phyloP scores from a whole-genome alignment of 2,329 filamentous ascomycete genomes.

The Penicillium freii region DNA sequence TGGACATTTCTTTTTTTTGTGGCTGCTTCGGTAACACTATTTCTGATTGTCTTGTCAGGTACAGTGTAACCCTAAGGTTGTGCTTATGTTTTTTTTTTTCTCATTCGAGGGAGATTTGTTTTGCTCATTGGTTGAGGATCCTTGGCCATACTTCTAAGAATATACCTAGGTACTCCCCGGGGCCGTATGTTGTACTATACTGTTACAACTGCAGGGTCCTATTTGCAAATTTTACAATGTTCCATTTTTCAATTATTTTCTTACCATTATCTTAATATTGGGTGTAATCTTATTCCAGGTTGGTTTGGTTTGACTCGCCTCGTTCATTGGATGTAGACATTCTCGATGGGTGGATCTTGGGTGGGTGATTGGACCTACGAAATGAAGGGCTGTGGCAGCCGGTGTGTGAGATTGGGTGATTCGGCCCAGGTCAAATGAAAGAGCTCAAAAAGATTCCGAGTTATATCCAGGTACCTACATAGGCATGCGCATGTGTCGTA shows the following conservation, averaged over 20 bases:
- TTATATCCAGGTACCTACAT: background rate
- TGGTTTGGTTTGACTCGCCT: background rate
- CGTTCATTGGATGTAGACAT: slow-evolving; percentile 6
- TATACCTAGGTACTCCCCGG: background rate
- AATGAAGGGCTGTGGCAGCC: slow-evolving; percentile 2
- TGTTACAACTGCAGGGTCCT: background rate
- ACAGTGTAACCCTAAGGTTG: slow-evolving; percentile 5
- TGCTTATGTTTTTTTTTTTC: background rate
- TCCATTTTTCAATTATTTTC: background rate
- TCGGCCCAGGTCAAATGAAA: background rate
- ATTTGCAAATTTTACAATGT: background rate
- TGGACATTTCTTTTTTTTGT: background rate
- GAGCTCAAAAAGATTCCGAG: slow-evolving; percentile 1
- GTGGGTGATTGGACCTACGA: slow-evolving; percentile 4
- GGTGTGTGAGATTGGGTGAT: slow-evolving; percentile 1
- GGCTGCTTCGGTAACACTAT: background rate
- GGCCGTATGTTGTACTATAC: too few species aligned
- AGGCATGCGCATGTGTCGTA: background rate
- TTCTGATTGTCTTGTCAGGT: background rate
- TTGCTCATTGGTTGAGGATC: background rate
- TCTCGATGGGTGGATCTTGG: slow-evolving; percentile 6
- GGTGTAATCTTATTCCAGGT: slow-evolving; percentile 2
- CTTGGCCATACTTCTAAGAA: background rate
- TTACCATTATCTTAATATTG: background rate
- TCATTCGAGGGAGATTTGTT: background rate